Base-by-base conservation (phyloP, 306 rosid species). In the Trifolium subterraneum region DNA sequence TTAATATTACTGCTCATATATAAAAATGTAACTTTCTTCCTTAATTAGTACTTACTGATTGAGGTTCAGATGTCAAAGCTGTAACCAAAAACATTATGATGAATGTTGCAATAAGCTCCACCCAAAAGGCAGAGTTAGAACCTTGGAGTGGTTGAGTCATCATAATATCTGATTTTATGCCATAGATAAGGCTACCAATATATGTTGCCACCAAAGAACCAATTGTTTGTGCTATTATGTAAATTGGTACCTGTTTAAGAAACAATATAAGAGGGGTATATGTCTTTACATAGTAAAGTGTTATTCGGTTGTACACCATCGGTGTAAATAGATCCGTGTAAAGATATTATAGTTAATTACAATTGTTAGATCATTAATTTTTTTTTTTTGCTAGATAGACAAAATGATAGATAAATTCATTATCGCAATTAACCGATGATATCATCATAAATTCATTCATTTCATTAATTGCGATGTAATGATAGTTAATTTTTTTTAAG, bases 81-180 rank as follows among this genome's bases (percentile, higher is more conserved):
- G 93, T 78, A 79, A 84, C 81, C 9, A 93, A 81, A 71, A 93
- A 93, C 89, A 89, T 85, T 78, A 93, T 74, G 69, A 93, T 89
- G 80, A 87, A 90, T 59, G 91, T 82, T 27, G 95, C 95, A 72
- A 93, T 84, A 41, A 90, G 69, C 88, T 93, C 97, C 10, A 81
- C 92, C 89, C 84, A 88, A 73, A 93, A 93, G 68, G 98, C 93
- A 64, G 97, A 86, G 80, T 64, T 52, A 70, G 82, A 23, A 23
- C 89, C 84, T 67, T 82, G 90, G 38, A 86, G 68, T 52, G 98
- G 95, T 56, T 72, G 62, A 3, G 95, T 93, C 68, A 81, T 78
- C 87, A 93, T 55, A 11, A 59, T 76, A 22, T 93, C 87, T 58
- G 95, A 35, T 82, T 85, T 82, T 8, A 89, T 59, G 77, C 84